These are phyloP conservation scores for Aspergillus fumigatus DNA, from an alignment of 2,329 filamentous ascomycete genomes.

Conservation along the genomic window DNA sequence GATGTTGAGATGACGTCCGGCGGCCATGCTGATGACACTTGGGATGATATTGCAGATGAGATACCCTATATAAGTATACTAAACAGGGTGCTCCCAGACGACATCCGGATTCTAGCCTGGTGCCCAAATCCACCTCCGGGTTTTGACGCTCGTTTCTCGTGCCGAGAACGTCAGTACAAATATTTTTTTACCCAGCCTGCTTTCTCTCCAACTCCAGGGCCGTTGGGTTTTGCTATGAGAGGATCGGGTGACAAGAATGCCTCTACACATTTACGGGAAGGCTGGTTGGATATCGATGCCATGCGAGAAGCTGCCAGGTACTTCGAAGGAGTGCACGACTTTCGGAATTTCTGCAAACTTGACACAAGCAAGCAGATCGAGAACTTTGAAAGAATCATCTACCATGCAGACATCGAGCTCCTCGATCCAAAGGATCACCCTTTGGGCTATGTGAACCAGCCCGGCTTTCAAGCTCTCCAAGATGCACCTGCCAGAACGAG, in stretches of 20 bases:
- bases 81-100: constrained; percentile 80
- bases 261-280: constrained; percentile 48
- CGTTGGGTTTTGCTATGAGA: constrained; percentile 45
- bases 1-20: constrained; percentile 10
- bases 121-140: constrained; percentile 72
- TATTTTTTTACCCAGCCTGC: constrained; percentile 98
- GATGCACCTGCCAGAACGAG: constrained; percentile 12
- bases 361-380: constrained; percentile 85
- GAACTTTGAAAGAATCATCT: constrained; percentile 76
- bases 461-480: constrained; percentile 42
- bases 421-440: constrained; percentile 52
- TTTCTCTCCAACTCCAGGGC: constrained; percentile 63
- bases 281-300: constrained; percentile 79
- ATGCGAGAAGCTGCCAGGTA: constrained; percentile 79
- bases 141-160: constrained; percentile 91
- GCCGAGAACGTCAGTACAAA: constrained; percentile 82
- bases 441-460: constrained; percentile 51
- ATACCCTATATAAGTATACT: constrained; percentile 77
- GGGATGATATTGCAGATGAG: constrained; percentile 72
- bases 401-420: constrained; percentile 71
- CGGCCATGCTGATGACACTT: constrained; percentile 38
- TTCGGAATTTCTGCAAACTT: constrained; percentile 94
- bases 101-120: constrained; percentile 91
- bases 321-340: constrained; percentile 83
- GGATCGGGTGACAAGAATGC: constrained; percentile 17